Base-by-base conservation (phyloP, 345 rosid species). In the Psidium guajava region DNA sequence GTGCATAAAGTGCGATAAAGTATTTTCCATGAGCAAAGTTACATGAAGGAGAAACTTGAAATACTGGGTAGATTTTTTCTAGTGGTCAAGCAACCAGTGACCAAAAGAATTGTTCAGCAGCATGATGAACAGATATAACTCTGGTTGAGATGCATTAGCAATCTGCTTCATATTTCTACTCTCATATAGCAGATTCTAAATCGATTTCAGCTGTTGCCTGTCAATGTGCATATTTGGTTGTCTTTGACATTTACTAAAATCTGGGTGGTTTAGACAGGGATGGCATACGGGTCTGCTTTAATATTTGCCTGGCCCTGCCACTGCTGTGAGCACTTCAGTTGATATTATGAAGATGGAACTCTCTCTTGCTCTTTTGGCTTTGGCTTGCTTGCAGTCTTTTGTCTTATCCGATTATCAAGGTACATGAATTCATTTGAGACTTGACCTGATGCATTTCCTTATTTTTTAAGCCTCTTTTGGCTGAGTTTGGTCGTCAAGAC, bases 361-460 rank as follows among this genome's bases (percentile, higher is more conserved):
- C 85, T 52, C 91, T 88, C 59, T 93, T n/a, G 82, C 87, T 83
- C 87, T 89, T 47, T 80, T 94, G 85, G 32, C 91, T 36, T 87
- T 95, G 86, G 84, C 91, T 84, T 90, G 87, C 86, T 91, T 95
- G 86, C 90, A 84, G 81, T 86, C 95, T 49, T 86, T 87, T 85
- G 96, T 88, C 40, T 85, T 87, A 28, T 92, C 96, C 52, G 95
- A 97, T 91, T 87, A 54, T 32, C 99, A 97, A 97, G 99, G 99
- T 97, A 91, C 21, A 49, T 11, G 40, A 16, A 50, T n/a, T 59
- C 74, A 36, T 20, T 69, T 18, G 47, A 69, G 47, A 69, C 77
- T 69, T 69, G 47, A 69, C 77, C 24, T 69, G 77, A 69, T 69
- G 47, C 13, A 36, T 36, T 69, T 5, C 47, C 47, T 18, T 13